Evolutionary conservation across 2,329 filamentous ascomycete genomes (phyloP).

Genomic region (Exophiala bonariae): DNA sequence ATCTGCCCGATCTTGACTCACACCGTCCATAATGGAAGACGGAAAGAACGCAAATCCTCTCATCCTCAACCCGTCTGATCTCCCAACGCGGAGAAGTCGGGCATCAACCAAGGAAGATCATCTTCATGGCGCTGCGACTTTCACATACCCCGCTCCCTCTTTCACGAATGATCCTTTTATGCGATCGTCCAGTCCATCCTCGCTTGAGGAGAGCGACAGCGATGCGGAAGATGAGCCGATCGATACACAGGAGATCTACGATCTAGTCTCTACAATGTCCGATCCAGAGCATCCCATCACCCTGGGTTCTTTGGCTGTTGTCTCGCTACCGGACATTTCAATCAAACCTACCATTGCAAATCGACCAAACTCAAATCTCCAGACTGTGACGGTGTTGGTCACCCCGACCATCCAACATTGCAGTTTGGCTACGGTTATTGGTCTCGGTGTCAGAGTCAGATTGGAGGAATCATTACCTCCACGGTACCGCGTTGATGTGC

Average conservation of each 20-base stretch:
- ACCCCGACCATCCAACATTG: slow-evolving; percentile 98
- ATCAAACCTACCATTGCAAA: slow-evolving; percentile 68
- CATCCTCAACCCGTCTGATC: slow-evolving; percentile 82
- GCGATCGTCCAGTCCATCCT: slow-evolving; percentile 34
- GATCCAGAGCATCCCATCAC: slow-evolving; percentile 96
- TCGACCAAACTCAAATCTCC: slow-evolving; percentile 59
- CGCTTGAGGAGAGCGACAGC: slow-evolving; percentile 42
- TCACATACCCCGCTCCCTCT: slow-evolving; percentile 53
- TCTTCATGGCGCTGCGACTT: slow-evolving; percentile 41
- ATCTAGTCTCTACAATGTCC: slow-evolving; percentile 90
- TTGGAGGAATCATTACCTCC: slow-evolving; percentile 89
- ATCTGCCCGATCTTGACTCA: too few species aligned
- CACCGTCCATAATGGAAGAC: slow-evolving; percentile 27
- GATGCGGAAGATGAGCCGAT: slow-evolving; percentile 76
- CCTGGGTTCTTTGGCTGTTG: slow-evolving; percentile 87
- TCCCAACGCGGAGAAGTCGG: slow-evolving; percentile 71
- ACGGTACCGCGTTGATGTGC: slow-evolving; percentile 86
- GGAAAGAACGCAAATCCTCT: slow-evolving; percentile 81
- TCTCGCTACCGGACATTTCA: slow-evolving; percentile 91
- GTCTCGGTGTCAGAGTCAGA: slow-evolving; percentile 85
- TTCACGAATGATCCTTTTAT: slow-evolving; percentile 52
- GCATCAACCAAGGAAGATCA: slow-evolving; percentile 44
- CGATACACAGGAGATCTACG: slow-evolving; percentile 96
- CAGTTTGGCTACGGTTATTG: slow-evolving; percentile 93
- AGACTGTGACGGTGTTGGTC: slow-evolving; percentile 80